These are phyloP conservation scores for Clausena lansium DNA, from an alignment of 345 rosid genomes.

Conservation along the genomic window DNA sequence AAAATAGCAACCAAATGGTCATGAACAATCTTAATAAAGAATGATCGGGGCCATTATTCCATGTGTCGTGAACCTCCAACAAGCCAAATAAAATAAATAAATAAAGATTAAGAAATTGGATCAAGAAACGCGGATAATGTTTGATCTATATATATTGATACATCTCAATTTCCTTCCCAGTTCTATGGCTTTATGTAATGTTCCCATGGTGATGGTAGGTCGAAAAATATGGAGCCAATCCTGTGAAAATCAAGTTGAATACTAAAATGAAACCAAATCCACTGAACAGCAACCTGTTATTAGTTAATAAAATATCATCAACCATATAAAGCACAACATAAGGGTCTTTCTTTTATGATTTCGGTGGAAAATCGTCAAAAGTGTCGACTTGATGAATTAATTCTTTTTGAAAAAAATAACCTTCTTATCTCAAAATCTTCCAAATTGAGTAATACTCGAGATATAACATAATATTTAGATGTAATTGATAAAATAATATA, in stretches of 20 bases:
- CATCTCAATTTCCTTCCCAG: too few relatives aligned
- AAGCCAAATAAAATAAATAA: neutral
- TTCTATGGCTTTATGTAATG: too few relatives aligned
- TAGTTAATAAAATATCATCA: too few relatives aligned
- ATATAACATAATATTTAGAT: neutral
- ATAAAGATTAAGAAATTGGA: too few relatives aligned
- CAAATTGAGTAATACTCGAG: too few relatives aligned
- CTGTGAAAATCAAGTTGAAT: neutral
- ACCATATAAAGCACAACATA: too few relatives aligned
- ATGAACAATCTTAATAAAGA: neutral
- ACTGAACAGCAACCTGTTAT: neutral
- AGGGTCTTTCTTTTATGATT: too few relatives aligned
- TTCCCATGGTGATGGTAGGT: neutral
- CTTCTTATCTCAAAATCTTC: neutral
- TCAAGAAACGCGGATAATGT: too few relatives aligned
- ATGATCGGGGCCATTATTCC: neutral
- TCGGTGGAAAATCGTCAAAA: too few relatives aligned
- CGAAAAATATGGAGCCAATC: neutral
- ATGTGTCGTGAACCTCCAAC: constrained; percentile 4
- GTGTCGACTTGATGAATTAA: too few relatives aligned
- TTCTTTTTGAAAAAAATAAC: too few relatives aligned
- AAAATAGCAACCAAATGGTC: neutral
- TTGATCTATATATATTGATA: too few relatives aligned
- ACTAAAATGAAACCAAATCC: neutral
- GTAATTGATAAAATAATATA: neutral